Conservation (phyloP, 768 basidiomycete species). For the Paxillus ammoniavirescens region DNA sequence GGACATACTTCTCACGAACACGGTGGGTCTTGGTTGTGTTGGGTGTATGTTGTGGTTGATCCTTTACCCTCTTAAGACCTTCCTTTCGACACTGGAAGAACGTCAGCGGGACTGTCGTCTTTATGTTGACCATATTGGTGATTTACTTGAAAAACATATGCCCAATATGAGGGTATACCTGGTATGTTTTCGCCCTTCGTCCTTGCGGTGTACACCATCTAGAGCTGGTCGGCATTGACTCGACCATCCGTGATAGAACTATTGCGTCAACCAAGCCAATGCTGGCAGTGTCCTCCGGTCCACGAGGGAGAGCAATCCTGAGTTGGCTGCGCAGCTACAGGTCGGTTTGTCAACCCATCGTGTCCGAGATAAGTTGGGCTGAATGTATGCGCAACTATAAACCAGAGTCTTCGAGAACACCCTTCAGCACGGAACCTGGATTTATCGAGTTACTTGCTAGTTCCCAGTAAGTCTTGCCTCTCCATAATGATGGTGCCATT, state of each 20-base stretch:
- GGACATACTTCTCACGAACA: constrained; percentile 87
- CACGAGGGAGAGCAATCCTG: constrained; percentile 63
- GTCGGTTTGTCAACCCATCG: constrained; percentile 35
- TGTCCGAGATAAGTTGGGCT: no score
- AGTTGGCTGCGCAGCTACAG: constrained; percentile 64
- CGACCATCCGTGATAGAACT: constrained; percentile 49
- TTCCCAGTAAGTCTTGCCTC: constrained; percentile 65
- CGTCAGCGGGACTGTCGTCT: constrained; percentile 89
- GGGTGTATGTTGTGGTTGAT: neutral
- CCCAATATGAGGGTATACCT: constrained; percentile 78
- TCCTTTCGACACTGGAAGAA: constrained; percentile 86
- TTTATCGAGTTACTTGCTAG: constrained; percentile 85
- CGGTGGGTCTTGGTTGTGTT: constrained; percentile 44
- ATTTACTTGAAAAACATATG: constrained; percentile 75
- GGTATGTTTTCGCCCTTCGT: constrained; percentile 39
- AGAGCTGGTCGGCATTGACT: neutral
- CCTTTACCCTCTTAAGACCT: constrained; percentile 44
- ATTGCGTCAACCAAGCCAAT: constrained; percentile 85
- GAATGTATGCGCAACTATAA: neutral
- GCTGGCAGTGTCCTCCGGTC: constrained; percentile 78
- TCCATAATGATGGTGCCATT: no score
- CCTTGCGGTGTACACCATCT: neutral
- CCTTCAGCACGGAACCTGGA: constrained; percentile 80
- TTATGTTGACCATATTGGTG: constrained; percentile 87
- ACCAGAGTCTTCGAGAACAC: constrained; percentile 72